Evolutionary conservation across 2,329 filamentous ascomycete species (phyloP), one percentile per base, ranked within the genome.

Genomic region (Pyrenophora seminiperda): DNA sequence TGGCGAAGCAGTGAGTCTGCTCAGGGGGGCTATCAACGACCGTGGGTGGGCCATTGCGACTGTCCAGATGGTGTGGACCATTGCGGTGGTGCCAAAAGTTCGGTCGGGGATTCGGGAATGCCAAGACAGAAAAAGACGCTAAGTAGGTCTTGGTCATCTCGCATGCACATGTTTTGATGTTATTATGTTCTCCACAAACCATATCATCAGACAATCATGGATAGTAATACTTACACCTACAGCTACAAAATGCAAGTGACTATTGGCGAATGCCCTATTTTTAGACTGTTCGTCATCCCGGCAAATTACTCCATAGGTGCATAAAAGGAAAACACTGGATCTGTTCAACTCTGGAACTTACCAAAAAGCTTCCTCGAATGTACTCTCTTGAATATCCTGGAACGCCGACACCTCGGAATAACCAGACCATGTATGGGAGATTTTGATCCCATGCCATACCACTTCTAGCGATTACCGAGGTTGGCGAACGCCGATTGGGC

Each of bases 41-140:
- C 67, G 65, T 62, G 67, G 51, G 54, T 62, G 59, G 44, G 71
- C 71, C 71, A 74, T 74, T 59, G 60, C 13, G 52, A 52, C 29
- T 58, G 33, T 39, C 37, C 34, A 45, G 29, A 50, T 15, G 46
- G 41, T 15, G 46, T 41, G 24, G 34, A 47, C 46, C 22, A 27
- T 54, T 39, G 47, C 44, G 41, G 31, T 51, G 24, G 39, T 54
- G 32, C 58, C 58, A 58, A 65, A 64, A 68, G 54, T 63, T 65
- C 54, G 40, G 47, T 53, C 58, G 61, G 59, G 52, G 54, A 41
- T 55, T 56, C 59, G 61, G 62, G 44, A 48, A 41, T 60, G 62
- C 61, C 62, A 66, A 66, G 58, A 53, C 44, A 33, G 31, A 13
- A 38, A 13, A 38, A 29, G 24, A 17, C 43, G 42, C 39, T 48